Conservation (phyloP, 495 filamentous ascomycete genomes). For the Xeromyces bisporus region DNA sequence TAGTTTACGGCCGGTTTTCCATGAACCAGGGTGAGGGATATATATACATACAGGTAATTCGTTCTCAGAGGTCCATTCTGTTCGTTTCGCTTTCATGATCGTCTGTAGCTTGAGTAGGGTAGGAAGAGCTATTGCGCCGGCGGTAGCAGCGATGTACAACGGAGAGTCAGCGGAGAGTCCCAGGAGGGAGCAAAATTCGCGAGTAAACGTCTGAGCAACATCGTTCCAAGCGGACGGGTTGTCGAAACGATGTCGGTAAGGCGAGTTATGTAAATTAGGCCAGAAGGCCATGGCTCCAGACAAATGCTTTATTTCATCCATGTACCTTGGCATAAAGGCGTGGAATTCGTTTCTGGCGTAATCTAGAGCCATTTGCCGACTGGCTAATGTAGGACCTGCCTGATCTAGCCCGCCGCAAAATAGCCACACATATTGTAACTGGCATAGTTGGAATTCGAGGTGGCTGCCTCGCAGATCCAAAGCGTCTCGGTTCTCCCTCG, state of each 20-base stretch:
- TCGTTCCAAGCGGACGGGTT: conserved; percentile 60
- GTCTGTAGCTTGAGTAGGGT: conserved; percentile 64
- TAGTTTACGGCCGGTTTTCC: too few species aligned
- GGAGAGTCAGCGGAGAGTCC: conserved; percentile 77
- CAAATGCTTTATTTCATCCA: conserved; percentile 59
- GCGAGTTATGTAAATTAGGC: conserved; percentile 48
- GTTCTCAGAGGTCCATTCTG: conserved; percentile 83
- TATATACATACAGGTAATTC: conserved; percentile 70
- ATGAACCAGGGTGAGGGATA: too few species aligned
- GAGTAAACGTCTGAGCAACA: conserved; percentile 67
- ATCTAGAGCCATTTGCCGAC: conserved; percentile 41
- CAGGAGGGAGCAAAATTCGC: conserved; percentile 86
- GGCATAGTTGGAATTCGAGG: conserved; percentile 83
- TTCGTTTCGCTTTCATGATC: conserved; percentile 71
- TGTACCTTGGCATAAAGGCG: conserved; percentile 51
- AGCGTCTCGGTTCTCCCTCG: conserved; percentile 44
- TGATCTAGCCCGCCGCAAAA: conserved; percentile 35
- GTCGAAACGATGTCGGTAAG: conserved; percentile 62
- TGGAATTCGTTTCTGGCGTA: conserved; percentile 57
- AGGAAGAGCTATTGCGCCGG: conserved; percentile 79
- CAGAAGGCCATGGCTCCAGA: conserved; percentile 59
- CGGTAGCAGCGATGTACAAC: conserved; percentile 78
- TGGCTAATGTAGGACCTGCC: conserved; percentile 9
- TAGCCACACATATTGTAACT: conserved; percentile 72
- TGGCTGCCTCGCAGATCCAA: conserved; percentile 77